These are phyloP conservation scores for Mycena amicta DNA, from an alignment of 768 basidiomycete species.

Conservation along the genomic window DNA sequence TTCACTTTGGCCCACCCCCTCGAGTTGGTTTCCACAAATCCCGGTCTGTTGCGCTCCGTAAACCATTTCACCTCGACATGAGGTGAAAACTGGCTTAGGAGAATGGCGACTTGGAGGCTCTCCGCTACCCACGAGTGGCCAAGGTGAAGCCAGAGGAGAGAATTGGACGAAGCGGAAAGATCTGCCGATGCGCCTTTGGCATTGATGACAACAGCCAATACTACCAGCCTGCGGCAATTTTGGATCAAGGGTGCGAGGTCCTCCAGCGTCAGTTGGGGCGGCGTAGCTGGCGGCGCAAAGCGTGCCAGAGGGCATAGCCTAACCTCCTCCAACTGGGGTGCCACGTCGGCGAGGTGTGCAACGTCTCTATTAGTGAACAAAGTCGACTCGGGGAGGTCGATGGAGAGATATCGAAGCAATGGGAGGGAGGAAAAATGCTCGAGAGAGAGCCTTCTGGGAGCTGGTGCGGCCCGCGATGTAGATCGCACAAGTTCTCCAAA, in stretches of 20 bases:
- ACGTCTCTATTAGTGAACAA: conserved; percentile 67
- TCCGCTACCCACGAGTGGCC: conserved; percentile 76
- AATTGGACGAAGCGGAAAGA: conserved; percentile 51
- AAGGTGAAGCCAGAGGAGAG: conserved; percentile 70
- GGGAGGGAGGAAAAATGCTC: conserved; percentile 58
- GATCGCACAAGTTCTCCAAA: conserved; percentile 83
- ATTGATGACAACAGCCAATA: conserved; percentile 66
- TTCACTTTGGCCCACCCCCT: conserved; percentile 69
- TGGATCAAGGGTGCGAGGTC: conserved; percentile 60
- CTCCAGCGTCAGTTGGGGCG: conserved; percentile 63
- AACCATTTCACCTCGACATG: conserved; percentile 76
- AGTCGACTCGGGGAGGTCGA: conserved; percentile 79
- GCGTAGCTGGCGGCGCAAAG: conserved; percentile 55
- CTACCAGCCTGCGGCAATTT: conserved; percentile 63
- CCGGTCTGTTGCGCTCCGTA: conserved; percentile 74
- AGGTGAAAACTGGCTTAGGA: conserved; percentile 79
- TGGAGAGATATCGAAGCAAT: conserved; percentile 61
- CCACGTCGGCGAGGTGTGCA: conserved; percentile 56
- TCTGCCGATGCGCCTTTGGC: conserved; percentile 50
- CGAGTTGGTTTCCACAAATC: conserved; percentile 67
- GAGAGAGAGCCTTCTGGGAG: conserved; percentile 62
- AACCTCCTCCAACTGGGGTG: conserved; percentile 70
- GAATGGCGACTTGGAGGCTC: conserved; percentile 68
- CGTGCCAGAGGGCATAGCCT: conserved; percentile 69
- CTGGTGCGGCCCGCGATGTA: conserved; percentile 64